Evolutionary conservation across 257 asterid species (phyloP).

Genomic region (Nicotiana attenuata): DNA sequence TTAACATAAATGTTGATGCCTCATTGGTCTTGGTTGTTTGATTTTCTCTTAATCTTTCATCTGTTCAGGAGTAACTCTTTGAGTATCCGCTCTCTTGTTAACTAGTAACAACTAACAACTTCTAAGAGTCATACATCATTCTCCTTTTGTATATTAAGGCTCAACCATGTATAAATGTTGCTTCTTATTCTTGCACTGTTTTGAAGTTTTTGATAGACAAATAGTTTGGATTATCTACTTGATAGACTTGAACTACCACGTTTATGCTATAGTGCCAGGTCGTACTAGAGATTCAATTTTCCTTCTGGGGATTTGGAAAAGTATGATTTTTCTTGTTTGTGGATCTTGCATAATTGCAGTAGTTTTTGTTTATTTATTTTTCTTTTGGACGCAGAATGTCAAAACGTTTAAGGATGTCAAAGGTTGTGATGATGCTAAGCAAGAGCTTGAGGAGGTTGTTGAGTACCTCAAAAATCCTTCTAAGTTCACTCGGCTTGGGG

Average conservation of each 20-base stretch:
- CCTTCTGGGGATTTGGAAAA: background rate
- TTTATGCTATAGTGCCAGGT: background rate
- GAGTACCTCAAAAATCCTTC: constrained; percentile 89
- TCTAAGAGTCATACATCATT: background rate
- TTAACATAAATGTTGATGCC: background rate
- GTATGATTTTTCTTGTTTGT: background rate
- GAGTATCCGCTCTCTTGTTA: background rate
- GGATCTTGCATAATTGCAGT: background rate
- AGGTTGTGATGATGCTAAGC: constrained; percentile 99
- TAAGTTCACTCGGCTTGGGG: constrained; percentile 93
- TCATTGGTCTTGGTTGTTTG: background rate
- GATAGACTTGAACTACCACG: background rate
- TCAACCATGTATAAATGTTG: background rate
- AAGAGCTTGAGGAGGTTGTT: constrained; percentile 99
- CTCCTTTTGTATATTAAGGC: background rate
- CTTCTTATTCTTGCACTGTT: background rate
- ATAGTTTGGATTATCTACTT: background rate
- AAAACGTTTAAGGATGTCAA: constrained; percentile 97
- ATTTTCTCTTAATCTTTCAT: constrained; percentile 5
- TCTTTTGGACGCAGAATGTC: constrained; percentile 60
- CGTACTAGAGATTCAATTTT: constrained; percentile 3
- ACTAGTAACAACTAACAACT: constrained; percentile 3
- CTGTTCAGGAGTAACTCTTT: background rate
- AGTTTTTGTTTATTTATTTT: background rate
- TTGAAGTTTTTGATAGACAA: background rate